Conservation (phyloP, 345 rosid species). For the Kandelia obovata region DNA sequence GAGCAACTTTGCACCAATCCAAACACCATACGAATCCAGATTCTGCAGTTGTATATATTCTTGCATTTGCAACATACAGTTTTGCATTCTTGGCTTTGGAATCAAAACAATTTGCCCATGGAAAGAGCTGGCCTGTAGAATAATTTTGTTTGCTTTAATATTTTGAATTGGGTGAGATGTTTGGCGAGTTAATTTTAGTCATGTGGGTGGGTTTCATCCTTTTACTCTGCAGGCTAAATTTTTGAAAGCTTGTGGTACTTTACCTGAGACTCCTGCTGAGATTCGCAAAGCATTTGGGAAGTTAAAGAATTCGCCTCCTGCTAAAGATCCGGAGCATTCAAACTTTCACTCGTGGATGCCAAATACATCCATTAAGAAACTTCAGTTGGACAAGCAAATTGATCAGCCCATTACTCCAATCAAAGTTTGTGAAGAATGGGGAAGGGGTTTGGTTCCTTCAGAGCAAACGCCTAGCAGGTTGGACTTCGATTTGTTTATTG, state of each 20-base stretch:
- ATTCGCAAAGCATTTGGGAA: constrained; percentile 45
- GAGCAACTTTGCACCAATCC: too few species aligned
- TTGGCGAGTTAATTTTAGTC: background rate
- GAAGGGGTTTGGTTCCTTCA: constrained; percentile 38
- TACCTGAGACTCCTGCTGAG: constrained; percentile 67
- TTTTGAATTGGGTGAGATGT: background rate
- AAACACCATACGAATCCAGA: too few species aligned
- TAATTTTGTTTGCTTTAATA: too few species aligned
- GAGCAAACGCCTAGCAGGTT: constrained; percentile 69
- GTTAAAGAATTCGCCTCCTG: constrained; percentile 39
- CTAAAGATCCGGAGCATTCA: constrained; percentile 34
- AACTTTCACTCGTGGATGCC: constrained; percentile 66
- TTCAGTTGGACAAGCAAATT: constrained; percentile 32
- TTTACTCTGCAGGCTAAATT: constrained; percentile 49
- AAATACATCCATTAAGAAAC: constrained; percentile 35
- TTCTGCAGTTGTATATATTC: too few species aligned
- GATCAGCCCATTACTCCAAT: constrained; percentile 38
- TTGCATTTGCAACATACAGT: too few species aligned
- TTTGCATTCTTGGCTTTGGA: too few species aligned
- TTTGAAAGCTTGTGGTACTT: constrained; percentile 63
- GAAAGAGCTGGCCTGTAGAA: too few species aligned
- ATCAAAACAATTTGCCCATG: too few species aligned
- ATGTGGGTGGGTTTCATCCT: background rate
- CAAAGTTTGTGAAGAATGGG: constrained; percentile 39
- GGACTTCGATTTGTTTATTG: background rate